phyloP scores from a whole-genome alignment of 2,329 filamentous ascomycete genomes.

The Hawksworthiomyces lignivorus region DNA sequence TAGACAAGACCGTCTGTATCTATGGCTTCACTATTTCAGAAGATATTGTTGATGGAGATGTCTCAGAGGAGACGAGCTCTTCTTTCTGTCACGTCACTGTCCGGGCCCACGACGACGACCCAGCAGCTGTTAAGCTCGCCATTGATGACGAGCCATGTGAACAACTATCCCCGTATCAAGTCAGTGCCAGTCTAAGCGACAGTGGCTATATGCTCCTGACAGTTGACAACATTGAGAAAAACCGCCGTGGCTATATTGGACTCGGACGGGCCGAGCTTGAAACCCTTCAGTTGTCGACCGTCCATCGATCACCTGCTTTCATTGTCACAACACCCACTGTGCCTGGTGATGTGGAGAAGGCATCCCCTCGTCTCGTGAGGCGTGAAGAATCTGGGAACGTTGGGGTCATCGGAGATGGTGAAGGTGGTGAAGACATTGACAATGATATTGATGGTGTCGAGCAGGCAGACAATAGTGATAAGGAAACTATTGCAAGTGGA shows the following conservation, averaged over 20 bases:
- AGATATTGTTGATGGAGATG: neutral
- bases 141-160: slow-evolving; percentile 14
- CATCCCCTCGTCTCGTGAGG: too few relatives aligned
- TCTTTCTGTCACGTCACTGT: slow-evolving; percentile 11
- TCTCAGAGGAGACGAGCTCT: neutral
- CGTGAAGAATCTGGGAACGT: too few relatives aligned
- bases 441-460: neutral
- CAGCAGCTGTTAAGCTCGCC: slow-evolving; percentile 1
- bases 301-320: slow-evolving; percentile 7
- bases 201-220: slow-evolving; percentile 17
- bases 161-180: slow-evolving; percentile 9
- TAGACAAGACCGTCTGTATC: slow-evolving; percentile 10
- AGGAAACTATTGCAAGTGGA: too few relatives aligned
- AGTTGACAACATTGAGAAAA: slow-evolving; percentile 11
- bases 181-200: slow-evolving; percentile 16
- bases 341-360: too few relatives aligned
- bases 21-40: slow-evolving; percentile 15
- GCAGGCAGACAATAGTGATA: too few relatives aligned
- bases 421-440: too few relatives aligned
- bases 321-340: slow-evolving; percentile 2
- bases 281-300: neutral
- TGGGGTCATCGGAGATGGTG: too few relatives aligned
- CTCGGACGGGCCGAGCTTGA: slow-evolving; percentile 14
- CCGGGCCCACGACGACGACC: neutral
- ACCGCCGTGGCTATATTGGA: slow-evolving; percentile 17